Evolutionary conservation across 768 basidiomycete species (phyloP).

Genomic region (Mycena rebaudengoi): DNA sequence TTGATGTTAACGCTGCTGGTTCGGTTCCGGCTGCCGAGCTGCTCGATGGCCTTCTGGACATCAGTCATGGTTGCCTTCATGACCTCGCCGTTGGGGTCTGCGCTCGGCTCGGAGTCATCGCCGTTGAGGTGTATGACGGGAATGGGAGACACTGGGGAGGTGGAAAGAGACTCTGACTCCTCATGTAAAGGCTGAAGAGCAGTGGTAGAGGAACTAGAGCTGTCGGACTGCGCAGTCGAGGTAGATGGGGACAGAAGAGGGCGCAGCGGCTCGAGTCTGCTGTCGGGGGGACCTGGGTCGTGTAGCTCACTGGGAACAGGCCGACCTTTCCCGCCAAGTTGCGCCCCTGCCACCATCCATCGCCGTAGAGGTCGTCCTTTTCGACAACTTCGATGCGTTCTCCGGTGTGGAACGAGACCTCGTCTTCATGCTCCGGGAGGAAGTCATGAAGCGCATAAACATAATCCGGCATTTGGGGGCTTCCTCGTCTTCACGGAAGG

Average conservation of each 20-base stretch:
- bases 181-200: conserved; percentile 56
- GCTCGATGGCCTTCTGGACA: conserved; percentile 90
- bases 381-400: conserved; percentile 91
- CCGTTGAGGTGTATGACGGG: conserved; percentile 42
- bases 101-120: conserved; percentile 18
- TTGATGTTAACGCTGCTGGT: conserved; percentile 44
- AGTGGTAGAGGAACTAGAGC: conserved; percentile 21
- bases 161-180: conserved; percentile 47
- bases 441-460: conserved; percentile 93
- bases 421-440: conserved; percentile 92
- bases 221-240: conserved; percentile 30
- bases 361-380: conserved; percentile 90
- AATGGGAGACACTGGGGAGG: conserved; percentile 39
- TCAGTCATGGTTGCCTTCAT: conserved; percentile 93
- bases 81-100: conserved; percentile 57
- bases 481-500: too few relatives aligned
- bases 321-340: conserved; percentile 86
- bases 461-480: conserved; percentile 85
- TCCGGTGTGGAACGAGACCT: conserved; percentile 84
- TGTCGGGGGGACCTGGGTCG: conserved; percentile 63
- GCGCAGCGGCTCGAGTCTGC: conserved; percentile 31
- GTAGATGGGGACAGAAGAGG: conserved; percentile 25
- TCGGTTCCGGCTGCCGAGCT: conserved; percentile 64
- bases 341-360: conserved; percentile 98
- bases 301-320: conserved; percentile 92